These are phyloP conservation scores for Tetrapisispora iriomotensis DNA, from an alignment of 805 yeast genomes.

Conservation along the genomic window DNA sequence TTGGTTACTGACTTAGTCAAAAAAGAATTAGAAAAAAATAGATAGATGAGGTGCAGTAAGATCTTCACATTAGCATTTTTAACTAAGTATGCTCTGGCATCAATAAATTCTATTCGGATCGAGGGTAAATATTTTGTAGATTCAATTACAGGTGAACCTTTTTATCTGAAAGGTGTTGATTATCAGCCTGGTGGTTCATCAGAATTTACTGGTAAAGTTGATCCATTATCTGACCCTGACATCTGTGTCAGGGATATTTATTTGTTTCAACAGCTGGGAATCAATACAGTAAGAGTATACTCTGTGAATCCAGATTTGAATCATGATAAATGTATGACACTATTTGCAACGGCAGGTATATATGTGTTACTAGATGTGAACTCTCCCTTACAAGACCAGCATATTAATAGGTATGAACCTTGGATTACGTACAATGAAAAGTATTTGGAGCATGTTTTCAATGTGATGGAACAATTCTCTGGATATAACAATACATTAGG, in stretches of 20 bases:
- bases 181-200: conserved; percentile 96
- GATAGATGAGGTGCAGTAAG: neutral
- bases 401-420: conserved; percentile 84
- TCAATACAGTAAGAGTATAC: conserved; percentile 81
- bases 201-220: conserved; percentile 44
- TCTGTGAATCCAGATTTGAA: conserved; percentile 73
- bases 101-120: conserved; percentile 57
- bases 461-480: conserved; percentile 71
- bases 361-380: conserved; percentile 85
- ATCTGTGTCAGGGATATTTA: conserved; percentile 74
- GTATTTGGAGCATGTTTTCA: conserved; percentile 68
- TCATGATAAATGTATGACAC: conserved; percentile 85
- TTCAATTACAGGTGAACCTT: conserved; percentile 63
- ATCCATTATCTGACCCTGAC: conserved; percentile 68
- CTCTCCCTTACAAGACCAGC: conserved; percentile 70
- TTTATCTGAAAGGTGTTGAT: conserved; percentile 79
- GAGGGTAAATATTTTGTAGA: conserved; percentile 68
- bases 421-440: conserved; percentile 73
- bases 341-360: conserved; percentile 88
- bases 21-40: too few species aligned
- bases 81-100: conserved; percentile 9
- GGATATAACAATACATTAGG: conserved; percentile 83
- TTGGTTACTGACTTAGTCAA: too few species aligned
- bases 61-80: neutral
- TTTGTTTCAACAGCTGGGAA: conserved; percentile 72